Conservation (phyloP, 345 rosid genomes). For the Linum trigynum region DNA sequence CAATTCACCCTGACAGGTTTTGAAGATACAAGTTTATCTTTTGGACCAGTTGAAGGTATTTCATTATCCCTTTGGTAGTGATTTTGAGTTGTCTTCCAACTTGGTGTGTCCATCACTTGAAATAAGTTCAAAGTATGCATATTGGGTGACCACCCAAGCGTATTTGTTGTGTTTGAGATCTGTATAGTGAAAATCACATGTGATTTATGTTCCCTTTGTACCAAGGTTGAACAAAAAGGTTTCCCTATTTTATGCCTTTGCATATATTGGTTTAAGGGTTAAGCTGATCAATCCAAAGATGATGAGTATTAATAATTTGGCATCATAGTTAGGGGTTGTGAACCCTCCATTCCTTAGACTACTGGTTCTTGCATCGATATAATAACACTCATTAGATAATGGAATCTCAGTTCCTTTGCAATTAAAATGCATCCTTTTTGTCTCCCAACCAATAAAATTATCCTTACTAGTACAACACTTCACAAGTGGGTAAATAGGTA, state of each 20-base stretch:
- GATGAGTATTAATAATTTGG: background rate
- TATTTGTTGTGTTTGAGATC: too few relatives aligned
- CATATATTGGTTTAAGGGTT: too few relatives aligned
- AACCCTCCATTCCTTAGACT: background rate
- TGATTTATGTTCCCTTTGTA: too few relatives aligned
- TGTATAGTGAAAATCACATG: too few relatives aligned
- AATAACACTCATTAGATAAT: background rate
- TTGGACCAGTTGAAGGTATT: slow-evolving; percentile 93
- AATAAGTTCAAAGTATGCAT: too few relatives aligned
- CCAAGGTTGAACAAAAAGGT: too few relatives aligned
- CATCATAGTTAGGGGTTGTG: background rate
- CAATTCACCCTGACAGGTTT: slow-evolving; percentile 47
- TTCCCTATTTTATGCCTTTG: too few relatives aligned
- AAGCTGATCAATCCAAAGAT: too few relatives aligned
- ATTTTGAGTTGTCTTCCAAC: background rate
- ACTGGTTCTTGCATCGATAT: background rate
- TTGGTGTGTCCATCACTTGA: background rate
- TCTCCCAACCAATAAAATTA: background rate
- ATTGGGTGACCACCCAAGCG: too few relatives aligned
- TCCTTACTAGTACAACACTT: background rate
- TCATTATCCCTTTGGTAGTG: background rate
- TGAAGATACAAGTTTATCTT: slow-evolving; percentile 73
- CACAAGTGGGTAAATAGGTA: too few relatives aligned
- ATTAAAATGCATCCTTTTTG: background rate
- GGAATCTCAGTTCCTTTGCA: background rate